Evolutionary conservation across 495 filamentous ascomycete species (phyloP), one percentile per base, ranked within the genome.

Genomic region (Chaetomium cochliodes): DNA sequence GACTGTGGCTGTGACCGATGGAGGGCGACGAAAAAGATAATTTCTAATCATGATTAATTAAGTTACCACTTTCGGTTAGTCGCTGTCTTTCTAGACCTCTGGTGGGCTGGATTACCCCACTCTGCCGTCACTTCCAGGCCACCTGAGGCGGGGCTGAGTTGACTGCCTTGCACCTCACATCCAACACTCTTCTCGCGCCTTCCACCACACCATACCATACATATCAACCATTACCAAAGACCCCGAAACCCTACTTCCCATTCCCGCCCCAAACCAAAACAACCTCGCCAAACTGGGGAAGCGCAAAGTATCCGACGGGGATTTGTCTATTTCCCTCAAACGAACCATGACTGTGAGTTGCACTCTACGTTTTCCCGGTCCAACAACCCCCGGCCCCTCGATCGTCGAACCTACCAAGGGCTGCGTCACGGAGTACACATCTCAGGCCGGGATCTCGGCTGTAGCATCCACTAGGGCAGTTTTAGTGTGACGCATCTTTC

Each of bases 301-400:
- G 85, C 90, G 92, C 80, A 93, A 90, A 82, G 82, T 87, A 73
- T 92, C 91, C 69, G 84, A 85, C 79, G 88, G 89, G 80, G 86
- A 91, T 72, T 77, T 83, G 76, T 78, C 82, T 80, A 86, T 85
- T 79, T 89, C 89, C 73, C 80, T 85, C 62, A 94, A 96, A 83
- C 86, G 88, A 83, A 85, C 83, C 81, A 93, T 93, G 90, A 87
- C 87, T 73, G 91, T 94, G 82, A 81, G 90, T 62, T 26, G 2
- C 37, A 42, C 26, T n/a, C 54, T 57, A 37, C 33, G 23, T 33
- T 25, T 9, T 41, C 37, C 54, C 33, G 52, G 26, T 18, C 30
- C 28, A 37, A n/a, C 30, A 55, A 11, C 33, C 28, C 30, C 26
- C 30, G 37, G 9, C 33, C 28, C 30, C 26, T 25, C 16, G 23